phyloP scores from a whole-genome alignment of 805 yeast genomes.

The Candida silvatica region DNA sequence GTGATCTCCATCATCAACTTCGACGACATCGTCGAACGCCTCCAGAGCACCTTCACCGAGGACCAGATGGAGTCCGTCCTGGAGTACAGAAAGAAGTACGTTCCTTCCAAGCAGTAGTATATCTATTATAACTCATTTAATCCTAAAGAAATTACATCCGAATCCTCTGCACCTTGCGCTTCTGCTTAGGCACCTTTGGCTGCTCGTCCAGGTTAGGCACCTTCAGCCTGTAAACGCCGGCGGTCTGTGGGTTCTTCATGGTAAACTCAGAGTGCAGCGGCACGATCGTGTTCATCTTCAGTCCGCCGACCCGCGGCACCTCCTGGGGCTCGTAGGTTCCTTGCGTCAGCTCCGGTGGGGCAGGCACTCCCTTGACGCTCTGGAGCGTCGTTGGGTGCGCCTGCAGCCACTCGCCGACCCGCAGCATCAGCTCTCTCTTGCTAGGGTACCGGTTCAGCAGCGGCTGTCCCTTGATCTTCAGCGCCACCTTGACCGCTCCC shows the following conservation, averaged over 20 bases:
- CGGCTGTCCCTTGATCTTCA: slow-evolving; percentile 40
- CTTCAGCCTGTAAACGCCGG: slow-evolving; percentile 45
- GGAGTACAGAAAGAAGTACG: slow-evolving; percentile 45
- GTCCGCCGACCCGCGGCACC: slow-evolving; percentile 77
- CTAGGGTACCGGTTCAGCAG: slow-evolving; percentile 29
- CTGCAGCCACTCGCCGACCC: slow-evolving; percentile 52
- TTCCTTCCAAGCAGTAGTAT: slow-evolving; percentile 24
- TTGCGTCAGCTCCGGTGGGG: slow-evolving; percentile 50
- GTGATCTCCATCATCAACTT: slow-evolving; percentile 75
- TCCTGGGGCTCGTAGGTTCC: slow-evolving; percentile 45
- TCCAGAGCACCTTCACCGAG: slow-evolving; percentile 42
- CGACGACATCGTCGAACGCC: slow-evolving; percentile 60
- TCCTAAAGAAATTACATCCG: slow-evolving; percentile 26
- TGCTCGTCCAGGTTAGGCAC: slow-evolving; percentile 33
- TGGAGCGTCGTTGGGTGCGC: slow-evolving; percentile 61
- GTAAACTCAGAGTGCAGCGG: slow-evolving; percentile 81
- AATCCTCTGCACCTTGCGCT: slow-evolving; percentile 53
- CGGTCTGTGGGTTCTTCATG: slow-evolving; percentile 79
- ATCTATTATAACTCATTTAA: background rate
- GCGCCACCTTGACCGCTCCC: slow-evolving; percentile 79
- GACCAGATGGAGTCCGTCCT: slow-evolving; percentile 52
- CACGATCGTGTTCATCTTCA: slow-evolving; percentile 76
- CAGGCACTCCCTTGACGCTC: slow-evolving; percentile 55
- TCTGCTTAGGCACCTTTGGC: slow-evolving; percentile 31
- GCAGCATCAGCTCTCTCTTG: slow-evolving; percentile 59